Conservation (phyloP, 495 filamentous ascomycete species). For the Podospora conica region DNA sequence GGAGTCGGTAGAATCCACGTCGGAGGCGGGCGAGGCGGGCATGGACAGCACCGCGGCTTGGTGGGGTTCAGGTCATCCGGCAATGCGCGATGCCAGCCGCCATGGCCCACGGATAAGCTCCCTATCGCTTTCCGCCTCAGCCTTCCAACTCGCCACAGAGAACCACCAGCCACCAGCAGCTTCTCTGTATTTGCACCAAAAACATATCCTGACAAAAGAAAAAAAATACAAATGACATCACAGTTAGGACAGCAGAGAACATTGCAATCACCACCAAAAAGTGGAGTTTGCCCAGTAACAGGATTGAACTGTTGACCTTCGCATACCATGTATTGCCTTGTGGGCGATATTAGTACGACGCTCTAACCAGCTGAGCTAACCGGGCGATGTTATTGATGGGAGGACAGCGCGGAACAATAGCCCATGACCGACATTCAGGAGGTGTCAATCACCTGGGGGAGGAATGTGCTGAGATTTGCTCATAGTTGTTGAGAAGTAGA, state of each 20-base stretch:
- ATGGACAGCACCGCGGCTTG: background rate
- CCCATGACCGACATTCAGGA: background rate
- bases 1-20: conserved; percentile 9
- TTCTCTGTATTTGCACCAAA: too few species aligned
- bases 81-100: background rate
- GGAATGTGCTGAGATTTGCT: background rate
- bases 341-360: background rate
- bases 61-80: background rate
- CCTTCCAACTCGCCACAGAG: background rate
- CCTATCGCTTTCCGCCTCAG: background rate
- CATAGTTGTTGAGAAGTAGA: too few species aligned
- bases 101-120: background rate
- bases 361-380: background rate
- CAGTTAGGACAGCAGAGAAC: too few species aligned
- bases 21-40: conserved; percentile 5
- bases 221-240: too few species aligned
- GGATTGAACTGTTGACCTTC: background rate
- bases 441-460: background rate
- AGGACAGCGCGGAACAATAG: rapidly evolving
- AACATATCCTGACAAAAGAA: too few species aligned
- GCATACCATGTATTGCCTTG: background rate
- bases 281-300: background rate
- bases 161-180: background rate
- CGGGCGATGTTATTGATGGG: background rate
- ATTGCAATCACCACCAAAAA: too few species aligned